Conservation (phyloP, 169 alveolate species). For the Plasmodium gaboni region DNA sequence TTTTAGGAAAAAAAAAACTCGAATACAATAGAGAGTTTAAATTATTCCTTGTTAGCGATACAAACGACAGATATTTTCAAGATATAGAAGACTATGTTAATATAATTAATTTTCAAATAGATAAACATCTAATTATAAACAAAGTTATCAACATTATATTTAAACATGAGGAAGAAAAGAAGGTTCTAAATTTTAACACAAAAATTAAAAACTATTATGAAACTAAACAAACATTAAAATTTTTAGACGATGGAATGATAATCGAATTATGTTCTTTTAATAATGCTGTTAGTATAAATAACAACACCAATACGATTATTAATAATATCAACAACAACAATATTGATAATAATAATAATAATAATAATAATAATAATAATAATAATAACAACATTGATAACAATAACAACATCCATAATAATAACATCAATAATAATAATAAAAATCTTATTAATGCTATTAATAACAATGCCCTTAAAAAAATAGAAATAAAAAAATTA, state of each 20-base stretch:
- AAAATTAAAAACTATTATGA: constrained; percentile 66
- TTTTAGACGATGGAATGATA: constrained; percentile 74
- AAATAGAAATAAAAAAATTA: constrained; percentile 72
- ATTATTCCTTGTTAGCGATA: constrained; percentile 63
- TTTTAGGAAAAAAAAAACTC: constrained; percentile 47
- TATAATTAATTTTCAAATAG: constrained; percentile 63
- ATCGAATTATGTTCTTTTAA: constrained; percentile 54
- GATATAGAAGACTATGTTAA: constrained; percentile 69
- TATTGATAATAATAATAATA: constrained; percentile 1
- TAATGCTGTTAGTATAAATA: constrained; percentile 18
- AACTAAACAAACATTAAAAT: constrained; percentile 69
- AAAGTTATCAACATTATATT: constrained; percentile 48
- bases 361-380: no score
- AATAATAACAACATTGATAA: no score
- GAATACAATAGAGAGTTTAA: constrained; percentile 65
- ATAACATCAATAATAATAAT: constrained; percentile 7
- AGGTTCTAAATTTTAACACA: constrained; percentile 58
- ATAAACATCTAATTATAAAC: constrained; percentile 42
- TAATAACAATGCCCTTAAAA: constrained; percentile 57
- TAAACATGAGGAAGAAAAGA: constrained; percentile 68
- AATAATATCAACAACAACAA: constrained; percentile 41
- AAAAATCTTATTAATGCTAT: constrained; percentile 43
- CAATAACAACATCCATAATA: no score
- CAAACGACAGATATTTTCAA: constrained; percentile 51
- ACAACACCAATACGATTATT: constrained; percentile 21